phyloP scores from a whole-genome alignment of 768 basidiomycete genomes.

The Naganishia onofrii region DNA sequence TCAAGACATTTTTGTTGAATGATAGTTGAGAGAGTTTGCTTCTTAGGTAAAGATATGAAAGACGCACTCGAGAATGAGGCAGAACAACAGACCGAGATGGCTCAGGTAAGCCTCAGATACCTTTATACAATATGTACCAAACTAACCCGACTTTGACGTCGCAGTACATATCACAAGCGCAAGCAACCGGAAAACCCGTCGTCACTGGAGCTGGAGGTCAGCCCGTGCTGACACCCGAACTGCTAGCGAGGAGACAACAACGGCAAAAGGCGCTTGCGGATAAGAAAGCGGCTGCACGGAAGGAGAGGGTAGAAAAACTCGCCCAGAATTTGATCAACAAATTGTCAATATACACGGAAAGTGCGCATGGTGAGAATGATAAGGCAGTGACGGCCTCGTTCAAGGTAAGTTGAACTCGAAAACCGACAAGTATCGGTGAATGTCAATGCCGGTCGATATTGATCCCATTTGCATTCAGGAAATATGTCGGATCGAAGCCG shows the following conservation, averaged over 20 bases:
- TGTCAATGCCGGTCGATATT: too few relatives aligned
- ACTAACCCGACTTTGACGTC: too few relatives aligned
- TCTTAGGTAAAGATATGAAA: conserved; percentile 47
- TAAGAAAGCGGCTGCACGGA: conserved; percentile 43
- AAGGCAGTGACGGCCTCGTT: conserved; percentile 46
- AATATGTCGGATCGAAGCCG: conserved; percentile 50
- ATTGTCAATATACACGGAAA: conserved; percentile 50
- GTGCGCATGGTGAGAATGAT: conserved; percentile 45
- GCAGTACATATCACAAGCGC: conserved; percentile 8
- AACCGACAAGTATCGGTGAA: too few relatives aligned
- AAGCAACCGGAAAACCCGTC: conserved; percentile 24
- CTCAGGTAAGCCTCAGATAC: conserved; percentile 29
- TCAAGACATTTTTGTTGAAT: neutral
- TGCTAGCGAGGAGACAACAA: conserved; percentile 40
- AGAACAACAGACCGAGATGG: conserved; percentile 44
- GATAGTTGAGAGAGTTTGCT: neutral
- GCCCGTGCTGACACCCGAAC: conserved; percentile 46
- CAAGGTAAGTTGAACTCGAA: conserved; percentile 33
- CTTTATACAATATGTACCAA: too few relatives aligned
- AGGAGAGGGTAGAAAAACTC: conserved; percentile 50
- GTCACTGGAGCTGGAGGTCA: conserved; percentile 42
- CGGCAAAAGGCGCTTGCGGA: conserved; percentile 41
- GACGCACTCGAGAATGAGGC: conserved; percentile 51
- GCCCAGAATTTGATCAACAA: conserved; percentile 47
- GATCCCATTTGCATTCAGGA: conserved; percentile 31